Percentiles rank a stretch among this genome's conserved stretches.
phyloP scores from a whole-genome alignment of 2,329 filamentous ascomycete species.

The Fusarium sp. region DNA sequence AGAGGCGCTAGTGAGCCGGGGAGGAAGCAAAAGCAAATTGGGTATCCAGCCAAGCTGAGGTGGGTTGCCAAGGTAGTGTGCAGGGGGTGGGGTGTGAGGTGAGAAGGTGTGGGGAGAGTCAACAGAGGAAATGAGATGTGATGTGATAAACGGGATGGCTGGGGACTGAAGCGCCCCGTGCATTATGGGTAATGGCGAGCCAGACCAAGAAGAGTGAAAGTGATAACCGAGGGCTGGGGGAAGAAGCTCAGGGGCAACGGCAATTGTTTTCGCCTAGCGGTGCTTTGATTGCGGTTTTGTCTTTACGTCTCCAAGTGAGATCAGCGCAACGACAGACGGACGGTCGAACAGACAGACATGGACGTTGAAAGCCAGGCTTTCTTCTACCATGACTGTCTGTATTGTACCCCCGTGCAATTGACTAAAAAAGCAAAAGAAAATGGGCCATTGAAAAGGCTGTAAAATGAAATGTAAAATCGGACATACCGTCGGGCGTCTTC shows the following conservation, averaged over 20 bases:
- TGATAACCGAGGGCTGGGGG: slow-evolving; percentile 8
- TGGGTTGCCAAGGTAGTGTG: slow-evolving; percentile 30
- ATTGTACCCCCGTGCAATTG: neutral
- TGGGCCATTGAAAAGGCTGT: neutral
- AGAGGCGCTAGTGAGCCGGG: slow-evolving; percentile 33
- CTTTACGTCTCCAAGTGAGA: slow-evolving; percentile 19
- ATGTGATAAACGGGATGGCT: slow-evolving; percentile 41
- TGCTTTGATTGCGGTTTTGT: slow-evolving; percentile 23
- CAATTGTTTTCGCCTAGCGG: slow-evolving; percentile 21
- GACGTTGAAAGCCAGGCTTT: neutral
- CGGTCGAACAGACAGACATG: neutral
- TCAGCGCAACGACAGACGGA: slow-evolving; percentile 10
- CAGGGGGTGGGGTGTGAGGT: slow-evolving; percentile 35
- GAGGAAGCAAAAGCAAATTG: slow-evolving; percentile 43
- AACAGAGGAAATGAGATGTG: slow-evolving; percentile 22
- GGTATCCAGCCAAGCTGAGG: slow-evolving; percentile 40
- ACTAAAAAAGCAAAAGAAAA: neutral
- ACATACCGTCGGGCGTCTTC: slow-evolving; percentile 66
- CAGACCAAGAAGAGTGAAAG: slow-evolving; percentile 27
- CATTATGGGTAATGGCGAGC: slow-evolving; percentile 36
- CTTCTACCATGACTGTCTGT: neutral
- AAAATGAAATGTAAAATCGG: slow-evolving; percentile 21
- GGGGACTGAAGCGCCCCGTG: slow-evolving; percentile 40
- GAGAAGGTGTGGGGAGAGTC: slow-evolving; percentile 16
- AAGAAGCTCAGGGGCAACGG: slow-evolving; percentile 32